phyloP scores from a whole-genome alignment of 257 asterid genomes.

The Salvia hispanica region DNA sequence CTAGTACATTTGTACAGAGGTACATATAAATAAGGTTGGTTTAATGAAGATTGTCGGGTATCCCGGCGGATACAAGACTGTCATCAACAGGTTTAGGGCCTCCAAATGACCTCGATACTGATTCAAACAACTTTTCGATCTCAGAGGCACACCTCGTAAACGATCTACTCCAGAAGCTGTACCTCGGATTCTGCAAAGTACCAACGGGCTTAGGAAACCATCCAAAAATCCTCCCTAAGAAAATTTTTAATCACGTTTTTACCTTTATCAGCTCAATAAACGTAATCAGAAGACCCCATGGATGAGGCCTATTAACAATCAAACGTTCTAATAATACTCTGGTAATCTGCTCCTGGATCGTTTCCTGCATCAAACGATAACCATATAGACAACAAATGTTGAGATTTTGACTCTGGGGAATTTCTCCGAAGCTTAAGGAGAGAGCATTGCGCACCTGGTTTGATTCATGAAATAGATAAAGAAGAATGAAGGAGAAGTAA shows the following conservation, averaged over 20 bases:
- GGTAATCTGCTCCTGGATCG: constrained; percentile 93
- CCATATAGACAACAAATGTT: not conserved
- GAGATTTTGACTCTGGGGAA: not conserved
- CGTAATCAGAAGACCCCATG: constrained; percentile 95
- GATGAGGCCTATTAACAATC: constrained; percentile 89
- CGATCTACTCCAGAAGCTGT: constrained; percentile 88
- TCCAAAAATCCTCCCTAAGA: not conserved
- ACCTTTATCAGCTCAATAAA: constrained; percentile 93
- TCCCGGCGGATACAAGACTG: constrained; percentile 64
- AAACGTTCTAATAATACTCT: constrained; percentile 84
- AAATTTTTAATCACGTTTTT: not conserved
- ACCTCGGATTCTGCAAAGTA: constrained; percentile 73
- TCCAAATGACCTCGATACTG: constrained; percentile 92
- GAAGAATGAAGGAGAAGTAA: constrained; percentile 88
- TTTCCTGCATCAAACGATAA: constrained; percentile 58
- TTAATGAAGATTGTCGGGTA: constrained; percentile 68
- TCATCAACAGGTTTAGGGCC: constrained; percentile 89
- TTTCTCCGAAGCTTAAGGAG: not conserved
- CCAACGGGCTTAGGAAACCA: not conserved
- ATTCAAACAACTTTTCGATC: constrained; percentile 88
- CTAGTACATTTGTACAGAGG: too few species aligned
- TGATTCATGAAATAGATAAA: constrained; percentile 78
- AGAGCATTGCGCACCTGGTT: constrained; percentile 59
- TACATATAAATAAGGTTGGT: not conserved
- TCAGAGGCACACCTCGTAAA: constrained; percentile 96